Conservation (phyloP, 306 rosid genomes). For the Corylus americana region DNA sequence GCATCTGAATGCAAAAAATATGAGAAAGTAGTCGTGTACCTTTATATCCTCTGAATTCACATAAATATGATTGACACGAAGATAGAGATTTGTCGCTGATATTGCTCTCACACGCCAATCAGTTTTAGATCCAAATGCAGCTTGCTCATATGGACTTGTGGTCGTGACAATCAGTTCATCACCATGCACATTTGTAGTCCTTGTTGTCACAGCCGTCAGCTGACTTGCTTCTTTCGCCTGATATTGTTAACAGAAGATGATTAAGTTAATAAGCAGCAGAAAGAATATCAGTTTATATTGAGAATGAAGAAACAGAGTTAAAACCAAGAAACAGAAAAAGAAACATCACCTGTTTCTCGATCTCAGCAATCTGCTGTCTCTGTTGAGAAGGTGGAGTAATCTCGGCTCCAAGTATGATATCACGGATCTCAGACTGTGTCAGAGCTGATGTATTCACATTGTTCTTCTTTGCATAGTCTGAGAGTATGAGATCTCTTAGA, state of each 20-base stretch:
- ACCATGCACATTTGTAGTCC: constrained; percentile 91
- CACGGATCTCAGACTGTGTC: constrained; percentile 98
- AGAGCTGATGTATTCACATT: constrained; percentile 96
- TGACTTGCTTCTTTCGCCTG: constrained; percentile 94
- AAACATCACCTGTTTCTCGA: constrained; percentile 84
- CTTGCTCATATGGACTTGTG: constrained; percentile 97
- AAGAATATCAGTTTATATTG: not conserved
- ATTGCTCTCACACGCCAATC: constrained; percentile 99
- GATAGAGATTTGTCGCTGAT: constrained; percentile 94
- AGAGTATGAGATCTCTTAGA: constrained; percentile 91
- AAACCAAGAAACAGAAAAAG: constrained; percentile 7
- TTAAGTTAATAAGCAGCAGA: constrained; percentile 1
- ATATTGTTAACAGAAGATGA: constrained; percentile 13
- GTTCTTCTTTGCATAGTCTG: constrained; percentile 98
- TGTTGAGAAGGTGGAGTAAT: constrained; percentile 99
- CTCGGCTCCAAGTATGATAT: constrained; percentile 98
- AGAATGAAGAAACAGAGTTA: not conserved
- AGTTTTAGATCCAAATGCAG: constrained; percentile 91
- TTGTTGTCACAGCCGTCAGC: constrained; percentile 91
- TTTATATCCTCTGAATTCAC: constrained; percentile 98
- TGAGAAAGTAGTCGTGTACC: constrained; percentile 38
- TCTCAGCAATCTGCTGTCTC: constrained; percentile 97
- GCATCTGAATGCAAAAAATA: not conserved
- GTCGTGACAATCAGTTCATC: constrained; percentile 94
- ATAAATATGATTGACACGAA: constrained; percentile 95